A percentile compares a stretch with the other conserved stretches of the same genome.
phyloP scores from a whole-genome alignment of 202 grass and related monocot species.

The Dendrocalamus latiflorus region DNA sequence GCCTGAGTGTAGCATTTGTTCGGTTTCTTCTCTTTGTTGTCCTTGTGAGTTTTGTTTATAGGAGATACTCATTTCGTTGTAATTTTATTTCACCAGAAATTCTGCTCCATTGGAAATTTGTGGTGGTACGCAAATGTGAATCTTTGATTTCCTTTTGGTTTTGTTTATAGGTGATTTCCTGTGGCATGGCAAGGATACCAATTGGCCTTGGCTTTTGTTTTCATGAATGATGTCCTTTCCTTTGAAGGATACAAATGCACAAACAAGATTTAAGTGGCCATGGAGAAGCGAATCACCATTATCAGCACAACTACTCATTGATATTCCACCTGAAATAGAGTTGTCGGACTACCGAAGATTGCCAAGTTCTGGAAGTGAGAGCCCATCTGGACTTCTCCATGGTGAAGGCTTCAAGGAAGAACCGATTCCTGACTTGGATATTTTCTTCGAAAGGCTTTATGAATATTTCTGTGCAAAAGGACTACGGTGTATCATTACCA shows the following conservation, averaged over 20 bases:
- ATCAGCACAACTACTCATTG: slow-evolving; percentile 49
- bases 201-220: slow-evolving; percentile 10
- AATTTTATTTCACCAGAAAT: neutral
- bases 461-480: slow-evolving; percentile 91
- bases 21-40: neutral
- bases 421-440: slow-evolving; percentile 76
- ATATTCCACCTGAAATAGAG: slow-evolving; percentile 74
- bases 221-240: slow-evolving; percentile 61
- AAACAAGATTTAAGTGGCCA: slow-evolving; percentile 44
- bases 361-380: slow-evolving; percentile 56
- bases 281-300: slow-evolving; percentile 59
- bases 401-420: slow-evolving; percentile 55
- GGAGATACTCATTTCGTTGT: neutral
- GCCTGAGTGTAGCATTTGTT: neutral
- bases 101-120: too few relatives aligned
- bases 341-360: slow-evolving; percentile 68
- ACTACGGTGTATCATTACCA: slow-evolving; percentile 80
- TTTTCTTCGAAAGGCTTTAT: slow-evolving; percentile 91
- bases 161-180: slow-evolving; percentile 16
- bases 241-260: slow-evolving; percentile 36
- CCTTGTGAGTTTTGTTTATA: neutral
- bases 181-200: slow-evolving; percentile 53
- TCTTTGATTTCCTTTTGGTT: slow-evolving; percentile 1
- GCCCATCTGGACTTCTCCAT: slow-evolving; percentile 75
- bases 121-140: neutral